Conservation (phyloP, 495 filamentous ascomycete genomes). For the Bryoglossum gracile region DNA sequence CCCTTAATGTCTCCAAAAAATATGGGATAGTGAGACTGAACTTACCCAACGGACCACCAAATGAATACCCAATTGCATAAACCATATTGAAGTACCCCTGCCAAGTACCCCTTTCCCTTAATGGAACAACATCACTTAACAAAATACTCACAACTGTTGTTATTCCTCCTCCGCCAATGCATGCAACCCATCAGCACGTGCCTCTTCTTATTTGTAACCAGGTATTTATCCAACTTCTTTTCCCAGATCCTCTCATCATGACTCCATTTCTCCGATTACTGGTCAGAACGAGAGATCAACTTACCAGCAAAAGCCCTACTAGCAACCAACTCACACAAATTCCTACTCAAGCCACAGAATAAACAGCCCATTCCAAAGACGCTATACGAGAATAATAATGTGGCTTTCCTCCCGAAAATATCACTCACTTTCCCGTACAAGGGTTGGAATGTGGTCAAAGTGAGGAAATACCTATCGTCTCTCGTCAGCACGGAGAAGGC, state of each 20-base stretch:
- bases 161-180: conserved; percentile 83
- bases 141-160: conserved; percentile 72
- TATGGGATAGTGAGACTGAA: too few species aligned
- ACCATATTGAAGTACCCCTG: conserved; percentile 81
- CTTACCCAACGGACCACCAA: conserved; percentile 68
- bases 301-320: conserved; percentile 44
- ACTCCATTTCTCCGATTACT: neutral
- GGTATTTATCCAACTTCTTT: too few species aligned
- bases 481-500: neutral
- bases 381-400: conserved; percentile 63
- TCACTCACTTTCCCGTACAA: conserved; percentile 72
- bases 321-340: conserved; percentile 64
- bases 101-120: conserved; percentile 72
- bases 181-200: conserved; percentile 42
- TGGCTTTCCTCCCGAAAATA: conserved; percentile 76
- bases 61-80: conserved; percentile 60
- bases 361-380: conserved; percentile 70
- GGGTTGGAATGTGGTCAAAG: conserved; percentile 71
- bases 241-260: too few species aligned
- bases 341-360: conserved; percentile 61
- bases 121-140: conserved; percentile 65
- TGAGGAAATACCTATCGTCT: conserved; percentile 54
- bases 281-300: neutral
- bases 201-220: too few species aligned
- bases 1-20: too few species aligned